Base-by-base conservation (phyloP, 2,329 filamentous ascomycete species). In the Aspergillus fumigatiaffinis region DNA sequence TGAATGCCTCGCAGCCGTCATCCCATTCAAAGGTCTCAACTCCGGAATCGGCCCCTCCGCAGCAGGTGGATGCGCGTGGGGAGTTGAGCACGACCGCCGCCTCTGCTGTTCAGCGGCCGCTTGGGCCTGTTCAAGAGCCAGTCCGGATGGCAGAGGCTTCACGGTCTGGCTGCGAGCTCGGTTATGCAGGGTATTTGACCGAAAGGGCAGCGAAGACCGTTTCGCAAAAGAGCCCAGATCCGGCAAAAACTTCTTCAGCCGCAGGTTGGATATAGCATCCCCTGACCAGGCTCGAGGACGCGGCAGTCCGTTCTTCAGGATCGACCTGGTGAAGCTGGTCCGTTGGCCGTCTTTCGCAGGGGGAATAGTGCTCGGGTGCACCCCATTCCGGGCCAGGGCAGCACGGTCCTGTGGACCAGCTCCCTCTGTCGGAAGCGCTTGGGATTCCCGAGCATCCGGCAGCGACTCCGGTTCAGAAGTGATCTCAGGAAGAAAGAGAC, bases 251-350 rank as follows among this genome's bases (percentile, higher is more conserved):
- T 68, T 75, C 55, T 68, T 75, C 48, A 76, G 54, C 28, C 60
- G 63, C 20, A 63, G 50, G 29, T 61, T 64, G 41, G 62, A 60
- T n/a, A 64, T 61, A 9, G 61, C 54, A 54, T 75, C 73, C 3
- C 71, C 71, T 3, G 73, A 75, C 67, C 70, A 73, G 8, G 72
- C 71, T 1, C 73, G 72, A 23, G 71, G 69, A 6, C 73, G 64
- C 23, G 73, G 71, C 44, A 73, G 54, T 3, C 69, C 62, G 9
- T 63, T 71, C 49, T 71, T 74, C 56, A 74, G 56, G 17, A 74
- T 62, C 6, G 71, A 68, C 20, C 70, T 67, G 5, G 72, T 73
- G 52, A 74, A 73, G 48, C 71, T 69, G 23, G 66, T 63, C 26
- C 72, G 68, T 28, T 51, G 52, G 10, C 61, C 58, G 47, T 66